Evolutionary conservation across 192 early-diverging fungal genomes (phyloP), one percentile per base, ranked within the genome.

Genomic region (Backusella westeae): DNA sequence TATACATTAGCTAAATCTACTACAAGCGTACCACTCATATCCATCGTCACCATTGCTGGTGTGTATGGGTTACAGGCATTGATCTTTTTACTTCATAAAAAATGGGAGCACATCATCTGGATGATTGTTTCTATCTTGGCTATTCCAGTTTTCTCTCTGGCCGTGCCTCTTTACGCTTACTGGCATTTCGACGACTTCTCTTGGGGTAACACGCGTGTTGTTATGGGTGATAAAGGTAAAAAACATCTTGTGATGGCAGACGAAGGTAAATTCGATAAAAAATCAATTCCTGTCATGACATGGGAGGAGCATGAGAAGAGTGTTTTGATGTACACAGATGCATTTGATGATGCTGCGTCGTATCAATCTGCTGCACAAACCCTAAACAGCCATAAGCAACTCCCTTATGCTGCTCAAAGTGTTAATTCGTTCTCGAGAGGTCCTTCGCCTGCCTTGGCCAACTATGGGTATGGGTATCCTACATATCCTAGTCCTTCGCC

Each of bases 111-210:
- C 74, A 89, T 94, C 65, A 90, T 89, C 17, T 94, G 94, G 94
- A 93, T 96, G 94, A 88, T 96, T 46, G 89, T 95, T 67, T 91
- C 88, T 65, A 87, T 93, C 26, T 68, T 92, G 41, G 91, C 93
- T 10, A 90, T 92, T 75, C 92, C 92, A 6, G 80, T 93, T 26
- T 94, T 93, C 81, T 86, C 86, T 34, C 85, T 90, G 76, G 76
- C 85, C 35, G 85, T 88, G 42, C 87, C 87, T 17, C 65, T 90
- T 38, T 96, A 94, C 84, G 78, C 95, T 21, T 96, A 94, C 89
- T 99, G 97, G 97, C 95, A 96, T 86, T 96, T 97, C 83, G 97
- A 99, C 81, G 96, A 99, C 79, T 99, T 99, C 77, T 96, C 94
- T 26, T 99, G 97, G 97, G 97, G 96, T 70, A 96, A 78, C 44